A percentile compares a stretch with the other conserved stretches of the same genome.
phyloP scores from a whole-genome alignment of 2,329 filamentous ascomycete species.

The Claviceps pusilla region DNA sequence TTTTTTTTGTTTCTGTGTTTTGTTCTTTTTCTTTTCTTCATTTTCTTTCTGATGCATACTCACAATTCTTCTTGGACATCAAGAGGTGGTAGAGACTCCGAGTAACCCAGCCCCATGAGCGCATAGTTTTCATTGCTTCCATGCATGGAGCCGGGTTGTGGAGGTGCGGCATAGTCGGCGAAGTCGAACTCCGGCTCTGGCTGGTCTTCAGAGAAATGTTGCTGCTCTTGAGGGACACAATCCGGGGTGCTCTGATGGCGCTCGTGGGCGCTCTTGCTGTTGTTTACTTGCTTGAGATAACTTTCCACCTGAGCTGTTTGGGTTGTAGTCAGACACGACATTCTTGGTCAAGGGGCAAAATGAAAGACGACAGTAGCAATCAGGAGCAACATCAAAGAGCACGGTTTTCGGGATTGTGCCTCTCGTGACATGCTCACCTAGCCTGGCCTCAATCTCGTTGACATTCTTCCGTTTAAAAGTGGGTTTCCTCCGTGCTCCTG shows the following conservation, averaged over 20 bases:
- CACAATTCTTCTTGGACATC: constrained; percentile 76
- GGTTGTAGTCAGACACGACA: background rate
- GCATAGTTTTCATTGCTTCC: constrained; percentile 9
- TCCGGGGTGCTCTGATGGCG: constrained; percentile 5
- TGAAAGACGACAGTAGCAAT: background rate
- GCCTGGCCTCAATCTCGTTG: constrained; percentile 71
- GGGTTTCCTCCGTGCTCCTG: constrained; percentile 76
- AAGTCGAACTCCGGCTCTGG: constrained; percentile 5
- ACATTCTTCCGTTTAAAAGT: constrained; percentile 81
- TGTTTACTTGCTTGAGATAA: constrained; percentile 52
- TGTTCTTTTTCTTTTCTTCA: background rate
- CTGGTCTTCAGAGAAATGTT: constrained; percentile 4
- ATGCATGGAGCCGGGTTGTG: constrained; percentile 6
- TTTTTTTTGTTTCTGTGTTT: background rate
- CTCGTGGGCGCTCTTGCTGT: constrained; percentile 12
- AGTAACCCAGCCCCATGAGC: constrained; percentile 64
- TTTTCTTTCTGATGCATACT: constrained; percentile 12
- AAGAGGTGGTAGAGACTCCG: constrained; percentile 64
- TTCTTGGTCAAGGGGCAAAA: background rate
- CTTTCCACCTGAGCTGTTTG: constrained; percentile 63
- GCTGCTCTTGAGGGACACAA: constrained; percentile 1
- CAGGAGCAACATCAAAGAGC: background rate
- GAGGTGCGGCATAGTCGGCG: constrained; percentile 6
- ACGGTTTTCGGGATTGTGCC: background rate
- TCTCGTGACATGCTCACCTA: constrained; percentile 41